A percentile compares a stretch with the other conserved stretches of the same genome.
Evolutionary conservation across 2,329 filamentous ascomycete species (phyloP).

Genomic region (Verticillium klebahnii): DNA sequence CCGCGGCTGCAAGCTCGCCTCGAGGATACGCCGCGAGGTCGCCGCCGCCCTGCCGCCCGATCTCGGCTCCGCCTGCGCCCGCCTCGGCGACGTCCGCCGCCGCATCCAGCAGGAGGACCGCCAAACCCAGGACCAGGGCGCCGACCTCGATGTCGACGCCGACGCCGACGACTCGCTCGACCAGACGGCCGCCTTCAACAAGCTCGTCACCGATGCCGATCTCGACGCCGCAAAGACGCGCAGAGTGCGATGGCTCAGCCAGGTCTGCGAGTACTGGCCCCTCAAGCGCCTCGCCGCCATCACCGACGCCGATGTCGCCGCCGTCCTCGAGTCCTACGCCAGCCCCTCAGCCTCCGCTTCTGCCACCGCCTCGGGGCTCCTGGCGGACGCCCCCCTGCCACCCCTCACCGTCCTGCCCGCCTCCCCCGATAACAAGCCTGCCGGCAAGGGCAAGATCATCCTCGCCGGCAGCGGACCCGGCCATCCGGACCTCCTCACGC

Average conservation of each 20-base stretch:
- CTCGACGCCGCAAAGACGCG: constrained; percentile 69
- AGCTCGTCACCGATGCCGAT: constrained; percentile 70
- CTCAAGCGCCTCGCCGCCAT: constrained; percentile 75
- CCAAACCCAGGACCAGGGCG: constrained; percentile 27
- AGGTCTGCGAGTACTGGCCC: constrained; percentile 99
- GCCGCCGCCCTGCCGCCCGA: constrained; percentile 70
- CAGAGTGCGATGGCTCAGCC: constrained; percentile 86
- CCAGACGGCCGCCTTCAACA: constrained; percentile 81
- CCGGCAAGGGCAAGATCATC: constrained; percentile 64
- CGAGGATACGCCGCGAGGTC: constrained; percentile 83
- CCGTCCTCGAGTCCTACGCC: constrained; percentile 70
- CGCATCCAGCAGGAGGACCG: constrained; percentile 73
- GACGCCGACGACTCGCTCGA: constrained; percentile 58
- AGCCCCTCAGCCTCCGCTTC: constrained; percentile 5
- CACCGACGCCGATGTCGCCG: constrained; percentile 72
- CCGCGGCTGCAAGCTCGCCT: constrained; percentile 88
- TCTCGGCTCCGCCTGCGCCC: constrained; percentile 71
- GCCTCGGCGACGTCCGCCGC: constrained; percentile 68
- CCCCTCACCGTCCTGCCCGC: constrained; percentile 7
- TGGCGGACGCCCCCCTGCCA: background rate
- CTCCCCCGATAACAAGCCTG: constrained; percentile 13
- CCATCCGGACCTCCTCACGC: constrained; percentile 85
- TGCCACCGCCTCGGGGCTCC: background rate
- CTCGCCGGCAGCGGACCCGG: constrained; percentile 91
- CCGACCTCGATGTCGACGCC: constrained; percentile 30